A percentile compares a stretch with the other conserved stretches of the same genome.
phyloP scores from a whole-genome alignment of 1,284 basidiomycete species.

The Xerocomus amazonicus region DNA sequence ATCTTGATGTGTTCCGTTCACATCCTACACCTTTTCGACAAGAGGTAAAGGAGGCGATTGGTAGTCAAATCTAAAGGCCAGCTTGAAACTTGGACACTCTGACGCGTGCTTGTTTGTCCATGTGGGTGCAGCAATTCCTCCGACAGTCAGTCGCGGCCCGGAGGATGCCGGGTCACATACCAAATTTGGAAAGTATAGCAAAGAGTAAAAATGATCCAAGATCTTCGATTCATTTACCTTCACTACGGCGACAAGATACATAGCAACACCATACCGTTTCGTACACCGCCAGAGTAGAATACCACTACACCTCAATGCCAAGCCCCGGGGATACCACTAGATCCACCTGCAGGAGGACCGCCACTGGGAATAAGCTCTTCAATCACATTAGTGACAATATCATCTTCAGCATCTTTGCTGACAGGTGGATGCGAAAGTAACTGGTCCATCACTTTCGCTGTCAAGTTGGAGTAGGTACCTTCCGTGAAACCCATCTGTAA shows the following conservation, averaged over 20 bases:
- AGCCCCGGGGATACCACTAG: constrained; percentile 38
- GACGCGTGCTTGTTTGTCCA: neutral
- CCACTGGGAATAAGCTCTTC: constrained; percentile 48
- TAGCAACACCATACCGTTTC: neutral
- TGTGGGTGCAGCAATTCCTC: neutral
- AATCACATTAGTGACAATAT: constrained; percentile 60
- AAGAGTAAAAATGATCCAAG: too few species aligned
- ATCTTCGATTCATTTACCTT: too few species aligned
- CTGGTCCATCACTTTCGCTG: constrained; percentile 48
- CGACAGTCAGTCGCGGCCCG: too few species aligned
- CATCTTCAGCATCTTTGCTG: constrained; percentile 54
- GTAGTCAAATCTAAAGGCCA: too few species aligned
- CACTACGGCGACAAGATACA: too few species aligned
- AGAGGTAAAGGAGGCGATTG: neutral
- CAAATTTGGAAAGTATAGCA: too few species aligned
- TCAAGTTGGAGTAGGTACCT: constrained; percentile 48
- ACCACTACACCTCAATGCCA: constrained; percentile 31
- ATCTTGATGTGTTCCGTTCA: neutral
- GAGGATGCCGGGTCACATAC: too few species aligned
- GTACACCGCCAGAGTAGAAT: constrained; percentile 18
- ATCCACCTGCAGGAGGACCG: constrained; percentile 11
- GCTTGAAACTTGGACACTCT: too few species aligned
- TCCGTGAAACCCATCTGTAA: constrained; percentile 71
- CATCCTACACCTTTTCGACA: neutral
- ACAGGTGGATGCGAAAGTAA: constrained; percentile 42